Evolutionary conservation across 2,329 filamentous ascomycete species (phyloP).

Genomic region (Cladorrhinum sp.): DNA sequence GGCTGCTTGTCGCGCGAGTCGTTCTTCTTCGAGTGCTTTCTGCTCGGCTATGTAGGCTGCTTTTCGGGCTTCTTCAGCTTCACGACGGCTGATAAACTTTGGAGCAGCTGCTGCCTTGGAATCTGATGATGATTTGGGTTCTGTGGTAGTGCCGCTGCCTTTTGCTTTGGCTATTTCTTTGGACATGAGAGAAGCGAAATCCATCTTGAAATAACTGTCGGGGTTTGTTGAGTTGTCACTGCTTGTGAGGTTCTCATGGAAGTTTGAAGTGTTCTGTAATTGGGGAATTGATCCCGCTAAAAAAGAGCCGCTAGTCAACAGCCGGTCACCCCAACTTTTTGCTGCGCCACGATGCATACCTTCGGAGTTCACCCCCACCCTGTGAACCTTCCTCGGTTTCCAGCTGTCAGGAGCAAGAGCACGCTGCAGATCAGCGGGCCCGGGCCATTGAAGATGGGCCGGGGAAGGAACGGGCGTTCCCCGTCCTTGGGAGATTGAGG

Average conservation of each 20-base stretch:
- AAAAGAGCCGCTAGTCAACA: slow-evolving; percentile 2
- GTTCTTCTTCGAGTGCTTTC: slow-evolving; percentile 67
- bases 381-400: background rate
- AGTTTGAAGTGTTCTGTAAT: background rate
- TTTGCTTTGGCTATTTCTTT: slow-evolving; percentile 86
- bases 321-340: background rate
- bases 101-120: slow-evolving; percentile 12
- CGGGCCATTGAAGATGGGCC: background rate
- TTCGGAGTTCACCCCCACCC: background rate
- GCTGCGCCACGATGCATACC: background rate
- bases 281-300: slow-evolving; percentile 3
- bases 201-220: slow-evolving; percentile 58
- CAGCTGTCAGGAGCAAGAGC: background rate
- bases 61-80: slow-evolving; percentile 78
- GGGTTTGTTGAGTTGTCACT: too few species aligned
- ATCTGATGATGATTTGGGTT: slow-evolving; percentile 24
- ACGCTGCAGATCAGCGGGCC: background rate
- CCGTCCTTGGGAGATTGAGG: background rate
- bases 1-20: slow-evolving; percentile 64
- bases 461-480: background rate
- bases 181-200: slow-evolving; percentile 92
- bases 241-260: too few species aligned
- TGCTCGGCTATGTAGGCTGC: slow-evolving; percentile 82
- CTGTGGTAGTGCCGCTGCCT: slow-evolving; percentile 39
- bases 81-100: slow-evolving; percentile 82